phyloP scores from a whole-genome alignment of 2,329 filamentous ascomycete species.

The Arthrobotrys megalospora region DNA sequence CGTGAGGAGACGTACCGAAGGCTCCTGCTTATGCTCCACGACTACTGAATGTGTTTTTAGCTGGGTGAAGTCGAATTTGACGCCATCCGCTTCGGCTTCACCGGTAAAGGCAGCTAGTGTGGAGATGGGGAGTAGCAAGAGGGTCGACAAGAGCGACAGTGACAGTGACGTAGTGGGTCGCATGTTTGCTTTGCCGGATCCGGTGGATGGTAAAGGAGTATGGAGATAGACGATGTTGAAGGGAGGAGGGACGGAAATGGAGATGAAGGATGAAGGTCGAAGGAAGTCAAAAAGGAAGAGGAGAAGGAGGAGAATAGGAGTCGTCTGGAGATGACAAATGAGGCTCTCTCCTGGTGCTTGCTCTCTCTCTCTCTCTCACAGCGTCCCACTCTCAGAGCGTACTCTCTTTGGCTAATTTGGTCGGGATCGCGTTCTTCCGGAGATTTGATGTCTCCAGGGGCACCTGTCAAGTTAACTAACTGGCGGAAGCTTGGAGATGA shows the following conservation, averaged over 20 bases:
- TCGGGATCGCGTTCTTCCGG: conserved; percentile 60
- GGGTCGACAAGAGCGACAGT: conserved; percentile 57
- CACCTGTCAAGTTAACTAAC: conserved; percentile 24
- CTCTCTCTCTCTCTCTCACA: conserved; percentile 7
- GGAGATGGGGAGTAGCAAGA: conserved; percentile 61
- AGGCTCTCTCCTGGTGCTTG: conserved; percentile 32
- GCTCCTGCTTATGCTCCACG: conserved; percentile 18
- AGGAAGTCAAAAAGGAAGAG: not conserved
- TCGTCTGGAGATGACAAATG: conserved; percentile 47
- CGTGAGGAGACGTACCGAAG: conserved; percentile 39
- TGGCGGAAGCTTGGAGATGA: conserved; percentile 40
- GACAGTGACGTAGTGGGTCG: conserved; percentile 53
- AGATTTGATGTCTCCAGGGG: conserved; percentile 59
- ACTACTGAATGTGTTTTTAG: conserved; percentile 58
- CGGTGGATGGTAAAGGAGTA: conserved; percentile 36
- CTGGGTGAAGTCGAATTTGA: conserved; percentile 62
- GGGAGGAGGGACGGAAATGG: conserved; percentile 6
- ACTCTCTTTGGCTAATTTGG: conserved; percentile 55
- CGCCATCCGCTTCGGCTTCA: conserved; percentile 48
- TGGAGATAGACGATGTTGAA: conserved; percentile 18
- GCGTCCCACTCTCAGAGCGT: conserved; percentile 7
- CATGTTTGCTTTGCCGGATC: conserved; percentile 38
- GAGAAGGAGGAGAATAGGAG: conserved; percentile 33
- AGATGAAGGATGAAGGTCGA: conserved; percentile 24
- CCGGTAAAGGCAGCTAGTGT: conserved; percentile 62